phyloP scores from a whole-genome alignment of 306 rosid species.

The Vigna mungo region DNA sequence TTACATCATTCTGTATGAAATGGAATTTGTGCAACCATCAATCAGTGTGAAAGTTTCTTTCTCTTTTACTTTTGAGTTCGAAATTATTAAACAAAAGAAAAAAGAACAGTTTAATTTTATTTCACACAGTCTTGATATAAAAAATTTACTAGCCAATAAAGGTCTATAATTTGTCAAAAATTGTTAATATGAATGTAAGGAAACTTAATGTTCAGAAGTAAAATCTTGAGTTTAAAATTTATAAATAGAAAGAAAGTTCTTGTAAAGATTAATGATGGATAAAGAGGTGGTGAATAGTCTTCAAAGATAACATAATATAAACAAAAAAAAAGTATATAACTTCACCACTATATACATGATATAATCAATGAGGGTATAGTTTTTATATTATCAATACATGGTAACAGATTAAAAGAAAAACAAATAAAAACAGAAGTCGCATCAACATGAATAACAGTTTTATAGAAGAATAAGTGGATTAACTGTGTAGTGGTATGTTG shows the following conservation, averaged over 20 bases:
- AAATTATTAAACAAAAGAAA: background rate
- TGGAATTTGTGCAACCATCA: constrained; percentile 31
- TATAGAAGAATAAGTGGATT: constrained; percentile 7
- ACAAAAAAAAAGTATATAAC: no score
- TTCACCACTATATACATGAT: no score
- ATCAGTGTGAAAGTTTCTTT: constrained; percentile 11
- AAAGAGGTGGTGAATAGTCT: no score
- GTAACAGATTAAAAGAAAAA: background rate
- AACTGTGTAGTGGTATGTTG: background rate
- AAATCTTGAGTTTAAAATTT: no score
- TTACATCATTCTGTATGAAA: constrained; percentile 71
- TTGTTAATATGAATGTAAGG: no score
- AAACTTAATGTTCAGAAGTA: no score
- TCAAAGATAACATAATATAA: no score
- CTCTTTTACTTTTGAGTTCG: constrained; percentile 4
- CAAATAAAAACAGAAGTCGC: constrained; percentile 15
- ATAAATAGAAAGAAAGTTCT: no score
- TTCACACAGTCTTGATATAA: background rate
- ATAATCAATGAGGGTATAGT: background rate
- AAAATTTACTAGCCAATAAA: background rate
- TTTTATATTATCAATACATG: background rate
- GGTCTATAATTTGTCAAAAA: background rate
- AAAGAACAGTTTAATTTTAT: background rate
- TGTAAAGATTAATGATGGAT: no score
- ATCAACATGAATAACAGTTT: background rate